Evolutionary conservation across 331 rosid genomes (phyloP), one percentile per base, ranked within the genome.

Genomic region (Prunus yedoensis): DNA sequence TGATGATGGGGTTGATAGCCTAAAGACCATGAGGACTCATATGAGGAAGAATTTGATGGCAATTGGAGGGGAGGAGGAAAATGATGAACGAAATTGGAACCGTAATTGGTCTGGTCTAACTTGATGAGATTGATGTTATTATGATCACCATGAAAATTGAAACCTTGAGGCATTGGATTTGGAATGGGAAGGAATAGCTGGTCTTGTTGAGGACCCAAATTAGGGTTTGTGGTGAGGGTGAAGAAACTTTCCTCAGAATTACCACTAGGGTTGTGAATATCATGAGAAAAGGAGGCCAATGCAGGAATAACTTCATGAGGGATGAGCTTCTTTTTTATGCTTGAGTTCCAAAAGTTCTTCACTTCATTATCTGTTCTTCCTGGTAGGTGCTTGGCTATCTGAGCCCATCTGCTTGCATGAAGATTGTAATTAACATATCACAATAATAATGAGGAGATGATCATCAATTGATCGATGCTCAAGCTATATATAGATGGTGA

Each of bases 291-390:
- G 17, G 88, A 67, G 52, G 88, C 79, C 15, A 88, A 79, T 66
- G 90, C 74, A 57, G 91, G 86, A 78, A 76, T 76, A 49, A 57
- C 41, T 41, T 87, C 95, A 81, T 81, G 93, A 46, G 96, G 82
- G 52, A 87, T 83, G 28, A 94, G 90, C 88, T 92, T 92, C 92
- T 90, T 94, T 85, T 94, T 94, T 52, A 92, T 90, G 91, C 94
- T 92, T 64, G 99, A 94, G 86, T 94, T 94, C 99, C 99, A 94
- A 76, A 94, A 94, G 77, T 94, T 94, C 85, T 94, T 94, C 84
- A 94, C 97, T 72, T 94, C 99, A 76, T 94, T 94, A 83, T 94
- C 98, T 70, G 98, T 94, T 91, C 98, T 87, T 86, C 98, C 98
- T n/a, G 97, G 99, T 83, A 94, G 62, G 78, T 94, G 99, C 88